Percentiles rank a stretch among this genome's conserved stretches.
Evolutionary conservation across 768 basidiomycete species (phyloP).

Genomic region (Fibroporia radiculosa): DNA sequence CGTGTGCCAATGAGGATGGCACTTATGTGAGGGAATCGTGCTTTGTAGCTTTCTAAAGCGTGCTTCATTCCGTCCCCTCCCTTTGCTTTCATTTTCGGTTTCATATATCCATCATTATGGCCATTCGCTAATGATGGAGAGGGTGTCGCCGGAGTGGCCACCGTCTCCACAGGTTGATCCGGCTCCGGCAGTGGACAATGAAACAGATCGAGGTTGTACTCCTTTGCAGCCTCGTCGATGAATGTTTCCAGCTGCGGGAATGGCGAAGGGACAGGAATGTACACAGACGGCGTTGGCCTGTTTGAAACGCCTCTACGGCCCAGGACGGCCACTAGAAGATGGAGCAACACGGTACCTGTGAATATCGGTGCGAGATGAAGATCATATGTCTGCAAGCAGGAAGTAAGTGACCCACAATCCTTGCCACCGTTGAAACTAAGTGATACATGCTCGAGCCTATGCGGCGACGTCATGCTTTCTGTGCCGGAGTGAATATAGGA

Average conservation of each 20-base stretch:
- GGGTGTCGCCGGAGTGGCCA: slow-evolving; percentile 28
- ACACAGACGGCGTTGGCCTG: slow-evolving; percentile 58
- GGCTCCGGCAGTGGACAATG: slow-evolving; percentile 30
- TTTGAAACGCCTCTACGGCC: slow-evolving; percentile 35
- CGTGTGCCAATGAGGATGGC: slow-evolving; percentile 89
- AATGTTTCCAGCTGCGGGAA: slow-evolving; percentile 82
- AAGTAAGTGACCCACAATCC: slow-evolving; percentile 61
- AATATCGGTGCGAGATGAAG: slow-evolving; percentile 1
- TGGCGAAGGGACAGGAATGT: slow-evolving; percentile 86
- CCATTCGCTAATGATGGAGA: slow-evolving; percentile 16
- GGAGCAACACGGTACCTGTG: slow-evolving; percentile 89
- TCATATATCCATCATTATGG: slow-evolving; percentile 4
- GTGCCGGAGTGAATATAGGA: slow-evolving; percentile 8
- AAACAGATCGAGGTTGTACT: slow-evolving; percentile 75
- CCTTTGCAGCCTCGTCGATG: slow-evolving; percentile 51
- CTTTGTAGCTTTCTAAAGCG: slow-evolving; percentile 70
- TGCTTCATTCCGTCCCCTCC: slow-evolving; percentile 70
- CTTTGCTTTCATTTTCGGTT: slow-evolving; percentile 20
- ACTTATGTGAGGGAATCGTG: slow-evolving; percentile 52
- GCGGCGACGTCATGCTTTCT: background rate
- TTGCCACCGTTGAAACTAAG: slow-evolving; percentile 99
- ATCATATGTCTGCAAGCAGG: background rate
- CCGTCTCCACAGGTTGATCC: slow-evolving; percentile 39
- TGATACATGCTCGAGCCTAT: slow-evolving; percentile 61
- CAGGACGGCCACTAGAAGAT: slow-evolving; percentile 74